Conservation (phyloP, 176 grass and related monocot species). For the Oryza rufipogon region DNA sequence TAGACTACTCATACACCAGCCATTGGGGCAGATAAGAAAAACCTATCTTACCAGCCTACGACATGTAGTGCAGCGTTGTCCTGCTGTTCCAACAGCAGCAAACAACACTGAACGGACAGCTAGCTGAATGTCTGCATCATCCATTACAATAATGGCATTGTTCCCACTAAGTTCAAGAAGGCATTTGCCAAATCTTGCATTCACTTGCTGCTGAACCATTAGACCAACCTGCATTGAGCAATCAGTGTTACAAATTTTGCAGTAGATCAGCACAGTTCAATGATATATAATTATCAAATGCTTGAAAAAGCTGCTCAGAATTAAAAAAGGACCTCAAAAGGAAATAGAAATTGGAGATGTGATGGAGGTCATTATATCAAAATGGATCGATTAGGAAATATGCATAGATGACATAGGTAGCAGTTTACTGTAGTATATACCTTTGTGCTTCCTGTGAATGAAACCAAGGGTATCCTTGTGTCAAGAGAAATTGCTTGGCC, state of each 20-base stretch:
- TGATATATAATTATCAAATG: conserved; percentile 10
- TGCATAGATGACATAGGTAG: background rate
- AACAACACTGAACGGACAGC: conserved; percentile 96
- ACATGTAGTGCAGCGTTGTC: conserved; percentile 96
- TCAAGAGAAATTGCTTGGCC: conserved; percentile 88
- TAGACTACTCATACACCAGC: conserved; percentile 31
- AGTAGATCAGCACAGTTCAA: conserved; percentile 6
- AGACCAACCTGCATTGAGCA: conserved; percentile 78
- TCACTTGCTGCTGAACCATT: conserved; percentile 80
- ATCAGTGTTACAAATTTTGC: conserved; percentile 11
- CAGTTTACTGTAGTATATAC: conserved; percentile 35
- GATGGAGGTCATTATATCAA: background rate
- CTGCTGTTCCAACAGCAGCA: conserved; percentile 98
- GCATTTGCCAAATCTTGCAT: conserved; percentile 87
- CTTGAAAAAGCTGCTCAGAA: background rate
- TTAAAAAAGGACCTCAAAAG: background rate
- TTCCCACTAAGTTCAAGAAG: conserved; percentile 99
- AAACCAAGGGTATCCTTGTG: conserved; percentile 80
- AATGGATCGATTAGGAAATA: background rate
- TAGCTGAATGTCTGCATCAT: conserved; percentile 95
- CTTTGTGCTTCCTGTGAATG: conserved; percentile 97
- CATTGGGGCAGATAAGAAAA: background rate
- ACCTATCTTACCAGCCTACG: conserved; percentile 80
- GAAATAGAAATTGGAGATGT: background rate
- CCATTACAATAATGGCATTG: conserved; percentile 99